Evolutionary conservation across 495 filamentous ascomycete genomes (phyloP), one percentile per base, ranked within the genome.

Genomic region (Massariosphaeria phaeospora): DNA sequence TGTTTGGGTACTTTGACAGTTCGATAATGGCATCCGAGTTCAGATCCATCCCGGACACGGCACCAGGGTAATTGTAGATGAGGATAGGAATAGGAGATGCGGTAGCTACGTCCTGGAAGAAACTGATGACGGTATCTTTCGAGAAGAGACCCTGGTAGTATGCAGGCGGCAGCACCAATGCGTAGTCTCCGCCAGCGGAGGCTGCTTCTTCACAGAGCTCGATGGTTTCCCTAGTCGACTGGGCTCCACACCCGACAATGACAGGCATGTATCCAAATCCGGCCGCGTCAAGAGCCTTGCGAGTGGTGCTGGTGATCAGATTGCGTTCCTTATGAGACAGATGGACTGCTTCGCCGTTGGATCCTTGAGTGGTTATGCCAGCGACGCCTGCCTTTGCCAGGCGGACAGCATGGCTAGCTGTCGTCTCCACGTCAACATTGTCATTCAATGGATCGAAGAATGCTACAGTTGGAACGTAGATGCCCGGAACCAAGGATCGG

Each of bases 51-150:
- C 91, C 90, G 11, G 79, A 75, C 27, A 85, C 86, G 2, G 86
- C 91, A 15, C 81, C 88, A 25, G 90, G 90, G 72, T 84, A 96
- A 73, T 95, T 96, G 76, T 96, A 96, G 66, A 96, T 90, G 55
- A 95, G 75, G 51, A 96, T 78, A 0, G 90, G 91, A 40, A 96
- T 79, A 4, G 89, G 91, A 0, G 88, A 93, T 7, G 81, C 79
- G 63, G 84, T 79, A 23, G 90, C 90, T 21, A 95, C 86, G 34
- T 80, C 76, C 31, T 72, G 76, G 78, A 94, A 95, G 72, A 84
- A 91, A 26, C 83, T 76, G 38, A 84, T 67, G 39, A 95, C 66
- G 13, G 79, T 76, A 24, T 78, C 76, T 71, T 93, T 51, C 17
- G 54, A 74, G 58, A 84, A 76, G 18, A 91, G 74, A 9, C 79